A percentile compares a stretch with the other conserved stretches of the same genome.
phyloP scores from a whole-genome alignment of 331 rosid species.

The Rhamnella rubrinervis region DNA sequence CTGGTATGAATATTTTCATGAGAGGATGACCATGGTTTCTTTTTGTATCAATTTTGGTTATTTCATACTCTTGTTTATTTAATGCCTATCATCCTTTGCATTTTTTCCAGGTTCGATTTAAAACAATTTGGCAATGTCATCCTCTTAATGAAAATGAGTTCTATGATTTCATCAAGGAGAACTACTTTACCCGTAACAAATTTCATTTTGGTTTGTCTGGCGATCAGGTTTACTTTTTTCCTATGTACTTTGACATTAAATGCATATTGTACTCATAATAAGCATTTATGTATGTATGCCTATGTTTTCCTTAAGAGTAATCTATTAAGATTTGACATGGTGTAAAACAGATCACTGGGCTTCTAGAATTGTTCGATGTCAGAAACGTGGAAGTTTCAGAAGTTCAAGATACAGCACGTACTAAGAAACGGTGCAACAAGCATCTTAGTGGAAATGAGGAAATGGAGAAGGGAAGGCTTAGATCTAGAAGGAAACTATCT shows the following conservation, averaged over 20 bases:
- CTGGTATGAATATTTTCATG: no score
- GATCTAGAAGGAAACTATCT: conserved; percentile 2
- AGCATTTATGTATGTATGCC: not conserved
- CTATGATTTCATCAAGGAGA: conserved; percentile 50
- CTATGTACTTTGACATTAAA: not conserved
- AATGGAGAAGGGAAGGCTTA: not conserved
- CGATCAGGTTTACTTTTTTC: conserved; percentile 51
- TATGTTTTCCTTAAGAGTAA: not conserved
- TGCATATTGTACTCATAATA: not conserved
- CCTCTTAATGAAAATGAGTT: conserved; percentile 63
- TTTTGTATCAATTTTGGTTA: not conserved
- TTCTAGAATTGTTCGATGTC: conserved; percentile 1
- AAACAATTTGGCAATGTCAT: conserved; percentile 54
- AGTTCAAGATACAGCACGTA: not conserved
- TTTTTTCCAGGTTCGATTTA: conserved; percentile 49
- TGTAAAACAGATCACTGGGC: conserved; percentile 3
- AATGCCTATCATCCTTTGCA: conserved; percentile 15
- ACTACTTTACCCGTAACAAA: conserved; percentile 55
- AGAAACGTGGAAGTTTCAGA: not conserved
- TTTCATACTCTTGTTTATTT: not conserved
- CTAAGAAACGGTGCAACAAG: not conserved
- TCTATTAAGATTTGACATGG: not conserved
- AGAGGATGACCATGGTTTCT: not conserved
- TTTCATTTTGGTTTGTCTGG: conserved; percentile 74
- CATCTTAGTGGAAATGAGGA: not conserved